Base-by-base conservation (phyloP, 306 rosid species). In the Cicer chorassanicum region DNA sequence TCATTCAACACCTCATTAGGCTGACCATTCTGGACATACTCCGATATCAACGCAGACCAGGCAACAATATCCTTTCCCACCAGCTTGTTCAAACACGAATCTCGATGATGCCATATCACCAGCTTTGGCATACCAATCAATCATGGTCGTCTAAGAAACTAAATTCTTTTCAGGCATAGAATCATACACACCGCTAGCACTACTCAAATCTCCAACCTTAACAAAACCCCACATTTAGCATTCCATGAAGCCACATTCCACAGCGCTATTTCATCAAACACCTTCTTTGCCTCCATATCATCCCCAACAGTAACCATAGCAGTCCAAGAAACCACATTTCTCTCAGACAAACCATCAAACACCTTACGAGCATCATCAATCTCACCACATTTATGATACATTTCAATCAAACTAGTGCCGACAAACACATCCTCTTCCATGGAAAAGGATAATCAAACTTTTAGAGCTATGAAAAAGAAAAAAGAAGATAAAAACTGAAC, bases 111-210 rank as follows among this genome's bases (percentile, higher is more conserved):
- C 83, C 97, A 92, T 88, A 51, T 90, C 92, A 41, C 93, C 96
- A 1, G 62, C 74, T 74, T 88, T 90, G 0, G 97, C 96, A 78
- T 88, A 92, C 34, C 91, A 93, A 86, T 90, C 93, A n/a, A 90
- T 84, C 93, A 92, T 81, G 2, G 89, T 86, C 0, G 97, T 86
- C 50, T 77, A 87, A 11, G 97, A 90, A 72, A 90, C 87, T 9
- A 84, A 83, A 84, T 87, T 84, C 84, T 50, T 92, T 55, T 75
- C 87, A 6, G 90, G 88, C 96, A 88, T 92, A 74, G 81, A 84
- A 29, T 92, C 88, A 79, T 86, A 89, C 39, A 85, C 55, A 38
- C 66, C 83, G 73, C 82, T 82, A 67, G 93, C 96, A 55, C 78
- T 41, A 4, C 15, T 53, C 83, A 92, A 64, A 50, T 88, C 92